A percentile compares a stretch with the other conserved stretches of the same genome.
These are phyloP conservation scores for Setaria italica DNA, from an alignment of 202 grass and related monocot species.

Conservation along the genomic window DNA sequence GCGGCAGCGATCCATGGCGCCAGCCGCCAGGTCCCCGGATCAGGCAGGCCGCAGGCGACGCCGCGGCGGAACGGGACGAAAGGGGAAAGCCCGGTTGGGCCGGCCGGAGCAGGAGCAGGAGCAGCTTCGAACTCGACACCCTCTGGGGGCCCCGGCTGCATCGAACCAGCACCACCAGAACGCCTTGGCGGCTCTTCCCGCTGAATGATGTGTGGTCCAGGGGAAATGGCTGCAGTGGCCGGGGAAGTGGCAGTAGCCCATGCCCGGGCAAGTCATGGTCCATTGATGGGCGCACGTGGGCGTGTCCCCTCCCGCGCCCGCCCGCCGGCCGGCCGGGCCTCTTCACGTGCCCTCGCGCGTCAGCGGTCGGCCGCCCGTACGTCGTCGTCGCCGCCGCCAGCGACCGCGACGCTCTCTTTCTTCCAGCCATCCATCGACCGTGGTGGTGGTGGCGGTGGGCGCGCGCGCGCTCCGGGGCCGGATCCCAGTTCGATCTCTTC, in stretches of 20 bases:
- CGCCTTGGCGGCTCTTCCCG: neutral
- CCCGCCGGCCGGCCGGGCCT: neutral
- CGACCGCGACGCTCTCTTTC: neutral
- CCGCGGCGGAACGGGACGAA: constrained; percentile 1
- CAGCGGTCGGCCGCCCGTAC: constrained; percentile 21
- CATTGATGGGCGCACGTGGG: constrained; percentile 34
- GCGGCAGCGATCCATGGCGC: neutral
- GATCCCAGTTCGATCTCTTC: neutral
- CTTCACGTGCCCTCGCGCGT: constrained; percentile 33
- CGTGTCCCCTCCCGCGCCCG: neutral
- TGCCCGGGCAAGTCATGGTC: constrained; percentile 12
- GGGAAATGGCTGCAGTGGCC: neutral
- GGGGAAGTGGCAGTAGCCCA: neutral
- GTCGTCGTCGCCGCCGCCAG: neutral
- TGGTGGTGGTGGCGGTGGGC: neutral
- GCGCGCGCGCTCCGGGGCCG: neutral
- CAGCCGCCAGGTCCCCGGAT: neutral
- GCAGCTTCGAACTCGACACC: neutral
- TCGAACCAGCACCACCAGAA: neutral
- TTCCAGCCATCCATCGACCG: neutral
- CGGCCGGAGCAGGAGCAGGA: neutral
- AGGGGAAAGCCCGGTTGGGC: neutral
- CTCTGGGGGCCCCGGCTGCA: neutral
- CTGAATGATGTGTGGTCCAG: neutral
- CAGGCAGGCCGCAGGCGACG: neutral